phyloP scores from a whole-genome alignment of 1,139 yeast genomes.

The Blastobotrys ciferrii region DNA sequence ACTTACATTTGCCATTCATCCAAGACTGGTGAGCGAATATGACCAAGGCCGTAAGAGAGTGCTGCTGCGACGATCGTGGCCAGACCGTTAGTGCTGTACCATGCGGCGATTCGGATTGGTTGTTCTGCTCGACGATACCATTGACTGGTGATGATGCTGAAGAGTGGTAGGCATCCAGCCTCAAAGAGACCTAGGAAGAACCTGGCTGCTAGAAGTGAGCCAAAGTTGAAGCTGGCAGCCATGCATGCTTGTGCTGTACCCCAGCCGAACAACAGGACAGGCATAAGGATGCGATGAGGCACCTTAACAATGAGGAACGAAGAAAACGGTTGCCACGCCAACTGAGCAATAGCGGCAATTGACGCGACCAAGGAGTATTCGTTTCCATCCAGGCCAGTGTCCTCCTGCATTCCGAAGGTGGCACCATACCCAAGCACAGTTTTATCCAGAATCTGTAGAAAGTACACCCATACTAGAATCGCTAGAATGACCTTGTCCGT shows the following conservation, averaged over 20 bases:
- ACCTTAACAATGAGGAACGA: background rate
- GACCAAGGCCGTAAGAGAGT: constrained; percentile 40
- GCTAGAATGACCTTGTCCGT: background rate
- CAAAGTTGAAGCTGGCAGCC: constrained; percentile 53
- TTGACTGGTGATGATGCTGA: constrained; percentile 27
- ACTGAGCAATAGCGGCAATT: background rate
- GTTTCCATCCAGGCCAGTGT: background rate
- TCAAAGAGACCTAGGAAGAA: constrained; percentile 59
- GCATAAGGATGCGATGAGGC: background rate
- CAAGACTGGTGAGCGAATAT: constrained; percentile 43
- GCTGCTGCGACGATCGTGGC: constrained; percentile 38
- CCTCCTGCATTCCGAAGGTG: background rate
- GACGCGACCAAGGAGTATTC: background rate
- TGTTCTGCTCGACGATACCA: constrained; percentile 35
- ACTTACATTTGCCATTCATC: constrained; percentile 47
- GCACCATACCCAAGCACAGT: background rate
- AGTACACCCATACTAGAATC: background rate
- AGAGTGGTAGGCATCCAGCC: constrained; percentile 57
- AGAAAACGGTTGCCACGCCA: background rate
- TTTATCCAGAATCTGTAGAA: background rate
- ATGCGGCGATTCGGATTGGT: constrained; percentile 53
- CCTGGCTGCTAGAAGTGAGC: constrained; percentile 58
- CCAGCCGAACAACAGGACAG: background rate
- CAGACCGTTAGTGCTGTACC: constrained; percentile 44
- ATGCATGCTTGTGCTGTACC: constrained; percentile 43